These are phyloP conservation scores for Penicillium steckii DNA, from an alignment of 495 filamentous ascomycete genomes.

Conservation along the genomic window DNA sequence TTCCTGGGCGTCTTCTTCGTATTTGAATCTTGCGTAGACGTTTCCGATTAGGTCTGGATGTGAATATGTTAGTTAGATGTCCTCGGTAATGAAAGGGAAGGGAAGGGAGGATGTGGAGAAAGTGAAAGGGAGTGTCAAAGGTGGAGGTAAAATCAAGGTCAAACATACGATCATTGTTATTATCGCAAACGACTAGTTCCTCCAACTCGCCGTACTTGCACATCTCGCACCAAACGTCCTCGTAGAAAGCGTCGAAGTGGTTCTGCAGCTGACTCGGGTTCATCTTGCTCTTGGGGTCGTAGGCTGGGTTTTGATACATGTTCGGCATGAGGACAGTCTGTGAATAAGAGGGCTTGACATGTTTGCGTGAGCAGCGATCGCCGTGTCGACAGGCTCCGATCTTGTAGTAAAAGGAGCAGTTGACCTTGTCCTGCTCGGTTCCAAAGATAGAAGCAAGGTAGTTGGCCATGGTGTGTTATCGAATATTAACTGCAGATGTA, in stretches of 20 bases:
- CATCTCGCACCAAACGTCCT: conserved; percentile 99
- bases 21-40: conserved; percentile 99
- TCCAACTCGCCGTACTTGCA: conserved; percentile 90
- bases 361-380: conserved; percentile 95
- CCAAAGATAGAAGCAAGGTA: conserved; percentile 99
- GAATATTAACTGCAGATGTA: background rate
- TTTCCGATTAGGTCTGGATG: conserved; percentile 95
- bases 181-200: conserved; percentile 88
- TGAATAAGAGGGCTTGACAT: conserved; percentile 97
- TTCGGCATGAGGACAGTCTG: conserved; percentile 98
- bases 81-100: too few species aligned
- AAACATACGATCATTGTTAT: conserved; percentile 90
- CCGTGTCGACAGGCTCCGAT: conserved; percentile 98
- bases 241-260: conserved; percentile 99
- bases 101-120: too few species aligned
- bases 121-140: background rate
- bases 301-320: conserved; percentile 98
- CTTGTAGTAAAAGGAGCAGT: conserved; percentile 89
- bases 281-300: conserved; percentile 96
- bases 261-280: conserved; percentile 92
- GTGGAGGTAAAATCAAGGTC: background rate
- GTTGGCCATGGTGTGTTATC: conserved; percentile 69
- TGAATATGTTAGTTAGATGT: background rate
- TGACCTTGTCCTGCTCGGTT: conserved; percentile 97
- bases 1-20: conserved; percentile 91